phyloP scores from a whole-genome alignment of 2,329 filamentous ascomycete genomes.

The Colletotrichum sp. region DNA sequence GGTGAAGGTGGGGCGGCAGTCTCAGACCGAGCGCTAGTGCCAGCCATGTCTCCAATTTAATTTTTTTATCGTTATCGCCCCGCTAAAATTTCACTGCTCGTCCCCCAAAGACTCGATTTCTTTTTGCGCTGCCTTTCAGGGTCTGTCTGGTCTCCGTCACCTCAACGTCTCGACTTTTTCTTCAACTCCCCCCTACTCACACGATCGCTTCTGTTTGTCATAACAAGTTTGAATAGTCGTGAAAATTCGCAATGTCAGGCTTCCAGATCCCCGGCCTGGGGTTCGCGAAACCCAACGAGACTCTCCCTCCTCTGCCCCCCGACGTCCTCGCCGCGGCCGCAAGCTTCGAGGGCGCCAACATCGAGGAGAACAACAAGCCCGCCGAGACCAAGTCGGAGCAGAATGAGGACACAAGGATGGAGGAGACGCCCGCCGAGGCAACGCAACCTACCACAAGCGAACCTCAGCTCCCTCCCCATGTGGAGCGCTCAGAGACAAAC shows the following conservation, averaged over 20 bases:
- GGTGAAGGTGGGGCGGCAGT: neutral
- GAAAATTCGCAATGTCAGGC: conserved; percentile 37
- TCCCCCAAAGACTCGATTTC: neutral
- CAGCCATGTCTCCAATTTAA: neutral
- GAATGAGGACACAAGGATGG: conserved; percentile 10
- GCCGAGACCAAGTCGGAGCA: neutral
- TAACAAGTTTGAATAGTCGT: accelerated
- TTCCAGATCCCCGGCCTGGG: conserved; percentile 50
- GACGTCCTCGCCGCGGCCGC: conserved; percentile 35
- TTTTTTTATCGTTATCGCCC: conserved; percentile 8
- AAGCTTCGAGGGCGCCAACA: conserved; percentile 21
- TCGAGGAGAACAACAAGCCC: neutral
- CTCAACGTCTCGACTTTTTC: neutral
- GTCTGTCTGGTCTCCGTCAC: neutral
- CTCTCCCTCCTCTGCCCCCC: conserved; percentile 40
- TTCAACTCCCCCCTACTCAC: neutral
- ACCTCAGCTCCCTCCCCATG: neutral
- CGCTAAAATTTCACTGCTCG: conserved; percentile 14
- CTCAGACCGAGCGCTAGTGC: neutral
- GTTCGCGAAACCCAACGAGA: conserved; percentile 47
- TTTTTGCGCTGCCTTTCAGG: conserved; percentile 8
- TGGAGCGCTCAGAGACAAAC: neutral
- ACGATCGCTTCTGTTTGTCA: accelerated
- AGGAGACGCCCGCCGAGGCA: neutral
- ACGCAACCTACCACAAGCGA: neutral